Conservation (phyloP, 148 eudicot species). For the Rhododendron mucronatum region DNA sequence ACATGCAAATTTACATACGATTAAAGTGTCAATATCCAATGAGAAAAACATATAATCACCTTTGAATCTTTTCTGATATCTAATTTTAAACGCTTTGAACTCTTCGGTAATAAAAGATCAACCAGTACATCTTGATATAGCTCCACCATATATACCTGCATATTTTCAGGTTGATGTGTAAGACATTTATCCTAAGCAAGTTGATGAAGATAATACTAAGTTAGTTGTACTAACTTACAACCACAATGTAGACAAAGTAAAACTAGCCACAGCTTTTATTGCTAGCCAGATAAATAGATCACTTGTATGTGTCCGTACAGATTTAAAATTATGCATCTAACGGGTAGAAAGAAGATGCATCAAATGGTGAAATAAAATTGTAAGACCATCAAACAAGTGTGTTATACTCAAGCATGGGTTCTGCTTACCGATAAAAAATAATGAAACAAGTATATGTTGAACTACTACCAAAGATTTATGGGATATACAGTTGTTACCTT, state of each 20-base stretch:
- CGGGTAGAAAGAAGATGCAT: background rate
- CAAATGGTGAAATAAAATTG: background rate
- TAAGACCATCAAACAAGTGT: background rate
- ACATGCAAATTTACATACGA: background rate
- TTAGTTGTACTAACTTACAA: background rate
- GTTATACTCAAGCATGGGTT: background rate
- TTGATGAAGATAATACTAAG: background rate
- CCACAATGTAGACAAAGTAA: background rate
- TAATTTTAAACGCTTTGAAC: conserved; percentile 61
- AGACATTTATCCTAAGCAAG: background rate
- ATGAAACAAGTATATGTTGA: background rate
- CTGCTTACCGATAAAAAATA: background rate
- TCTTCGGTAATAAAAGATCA: conserved; percentile 80
- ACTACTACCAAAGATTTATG: background rate
- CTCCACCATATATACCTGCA: conserved; percentile 92
- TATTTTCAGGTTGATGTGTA: background rate
- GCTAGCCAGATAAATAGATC: background rate
- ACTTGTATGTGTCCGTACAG: background rate
- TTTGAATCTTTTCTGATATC: conserved; percentile 91
- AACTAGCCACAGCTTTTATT: background rate
- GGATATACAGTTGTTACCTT: conserved; percentile 45
- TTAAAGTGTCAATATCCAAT: background rate
- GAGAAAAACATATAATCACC: conserved; percentile 31
- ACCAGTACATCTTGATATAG: conserved; percentile 89
- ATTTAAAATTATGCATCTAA: background rate